Base-by-base conservation (phyloP, 2,329 filamentous ascomycete genomes). In the Fusarium chaquense region DNA sequence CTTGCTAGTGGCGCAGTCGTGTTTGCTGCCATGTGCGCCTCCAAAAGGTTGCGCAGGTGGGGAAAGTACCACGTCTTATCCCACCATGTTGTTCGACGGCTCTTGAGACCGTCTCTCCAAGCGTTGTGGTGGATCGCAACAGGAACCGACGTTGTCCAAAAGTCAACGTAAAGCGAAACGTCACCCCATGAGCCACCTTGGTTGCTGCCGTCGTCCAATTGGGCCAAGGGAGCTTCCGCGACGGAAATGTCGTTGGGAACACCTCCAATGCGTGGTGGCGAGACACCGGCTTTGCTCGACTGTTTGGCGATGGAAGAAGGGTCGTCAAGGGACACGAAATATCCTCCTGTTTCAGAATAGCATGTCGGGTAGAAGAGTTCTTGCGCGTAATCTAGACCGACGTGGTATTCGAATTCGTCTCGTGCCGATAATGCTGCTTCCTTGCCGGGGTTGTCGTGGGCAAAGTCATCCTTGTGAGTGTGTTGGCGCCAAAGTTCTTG, bases 351-450 rank as follows among this genome's bases (percentile, higher is more conserved):
- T 32, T 77, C 76, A 11, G 73, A 73, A 49, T 76, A 76, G 20
- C 75, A 73, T 6, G 75, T 77, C 7, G 76, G 74, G 13, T 72
- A 72, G 57, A 76, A 77, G 2, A 77, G 69, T 41, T 77, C 74
- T 49, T 77, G 76, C 11, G 64, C 33, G 30, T 77, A 77, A 43
- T 77, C 76, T 32, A 77, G 56, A 6, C 75, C 76, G 20, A 77
- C 40, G n/a, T 71, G 67, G 38, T 75, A 76, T 50, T 77, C 76
- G 24, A 71, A 73, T 11, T 75, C 63, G 30, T 65, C 28, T 18
- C 58, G 52, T 1, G 65, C 55, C 5, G 60, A 65, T 18, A 58
- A 24, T 2, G 69, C 68, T 5, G 58, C 64, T n/a, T 68, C 46
- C 32, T 66, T 70, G 20, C 62, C 62, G 0, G 54, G 64, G n/a